Conservation (phyloP, 495 filamentous ascomycete species). For the Thermochaetoides thermophila region DNA sequence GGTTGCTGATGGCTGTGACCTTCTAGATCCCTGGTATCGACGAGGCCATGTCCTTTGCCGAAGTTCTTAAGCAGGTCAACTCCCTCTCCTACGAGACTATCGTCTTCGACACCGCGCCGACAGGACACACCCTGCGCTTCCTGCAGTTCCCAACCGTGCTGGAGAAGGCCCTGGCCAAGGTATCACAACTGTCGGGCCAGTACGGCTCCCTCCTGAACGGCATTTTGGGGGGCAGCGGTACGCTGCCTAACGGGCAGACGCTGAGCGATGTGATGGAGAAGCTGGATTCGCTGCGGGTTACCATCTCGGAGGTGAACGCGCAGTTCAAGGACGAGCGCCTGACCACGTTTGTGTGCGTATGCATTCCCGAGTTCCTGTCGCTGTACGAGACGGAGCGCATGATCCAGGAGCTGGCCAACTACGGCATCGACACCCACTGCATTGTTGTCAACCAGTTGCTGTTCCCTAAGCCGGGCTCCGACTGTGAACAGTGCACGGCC, state of each 20-base stretch:
- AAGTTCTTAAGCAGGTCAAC: constrained; percentile 98
- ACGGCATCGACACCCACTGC: constrained; percentile 87
- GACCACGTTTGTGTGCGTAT: constrained; percentile 96
- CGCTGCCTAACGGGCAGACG: constrained; percentile 75
- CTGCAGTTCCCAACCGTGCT: constrained; percentile 96
- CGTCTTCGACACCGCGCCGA: constrained; percentile 97
- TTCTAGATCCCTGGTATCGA: constrained; percentile 89
- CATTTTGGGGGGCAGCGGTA: constrained; percentile 68
- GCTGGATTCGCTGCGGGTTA: constrained; percentile 81
- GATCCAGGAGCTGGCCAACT: constrained; percentile 93
- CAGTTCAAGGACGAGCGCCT: constrained; percentile 96
- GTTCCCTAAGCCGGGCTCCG: constrained; percentile 73
- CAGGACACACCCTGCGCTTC: constrained; percentile 97
- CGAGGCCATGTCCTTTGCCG: constrained; percentile 98
- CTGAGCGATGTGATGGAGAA: constrained; percentile 84
- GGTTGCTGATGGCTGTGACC: too few species aligned
- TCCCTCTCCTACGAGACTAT: constrained; percentile 97
- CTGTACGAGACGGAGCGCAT: constrained; percentile 98
- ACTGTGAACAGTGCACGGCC: constrained; percentile 91
- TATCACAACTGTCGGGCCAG: constrained; percentile 83
- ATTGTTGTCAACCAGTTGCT: constrained; percentile 98
- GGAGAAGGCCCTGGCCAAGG: constrained; percentile 93
- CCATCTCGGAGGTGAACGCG: constrained; percentile 88
- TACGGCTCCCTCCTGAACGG: constrained; percentile 95
- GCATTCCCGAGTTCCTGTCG: constrained; percentile 93